Base-by-base conservation (phyloP, 2,329 filamentous ascomycete species). In the Diaporthe capsici region DNA sequence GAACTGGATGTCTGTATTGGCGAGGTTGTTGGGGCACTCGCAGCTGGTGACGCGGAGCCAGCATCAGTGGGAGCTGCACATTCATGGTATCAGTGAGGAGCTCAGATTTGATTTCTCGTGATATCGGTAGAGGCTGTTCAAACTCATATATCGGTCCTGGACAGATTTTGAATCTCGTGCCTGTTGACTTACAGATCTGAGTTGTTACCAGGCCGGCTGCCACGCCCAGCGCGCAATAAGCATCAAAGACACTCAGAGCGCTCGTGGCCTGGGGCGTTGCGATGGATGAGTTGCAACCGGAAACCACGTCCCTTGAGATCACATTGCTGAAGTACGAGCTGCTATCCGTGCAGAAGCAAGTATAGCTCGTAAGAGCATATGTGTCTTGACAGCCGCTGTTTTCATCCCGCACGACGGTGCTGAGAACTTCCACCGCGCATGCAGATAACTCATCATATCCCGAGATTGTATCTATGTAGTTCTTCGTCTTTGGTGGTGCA, bases 331-430 rank as follows among this genome's bases (percentile, higher is more conserved):
- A 77, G 25, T 47, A 65, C n/a, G 60, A 71, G 34, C 63, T 75
- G 71, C 74, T 77, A 28, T 63, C 68, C 42, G 73, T 76, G 73
- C 78, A 79, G 73, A 79, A 79, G 55, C 78, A 79, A 17, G 51
- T 68, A 31, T 75, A 79, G 22, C 75, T 78, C 10, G 78, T 79
- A n/a, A 68, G 58, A 10, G 61, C 65, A 7, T 72, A 49, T 22
- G 63, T 72, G 68, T 79, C 78, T 15, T 76, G 76, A 44, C 77
- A 79, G 31, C 78, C 78, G 22, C 74, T 71, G 15, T 37, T 70
- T 70, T 78, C 74, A 31, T 68, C 71, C 22, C 78, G 73, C 28
- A 78, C 77, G 55, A 79, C 61, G 28, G 71, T 75, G 53, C 74
- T 77, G 28, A 79, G 57, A 39, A 77, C 75, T 2, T 25, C 1